Evolutionary conservation across 1,284 basidiomycete genomes (phyloP), one percentile per base, ranked within the genome.

Genomic region (Boletus sp.): DNA sequence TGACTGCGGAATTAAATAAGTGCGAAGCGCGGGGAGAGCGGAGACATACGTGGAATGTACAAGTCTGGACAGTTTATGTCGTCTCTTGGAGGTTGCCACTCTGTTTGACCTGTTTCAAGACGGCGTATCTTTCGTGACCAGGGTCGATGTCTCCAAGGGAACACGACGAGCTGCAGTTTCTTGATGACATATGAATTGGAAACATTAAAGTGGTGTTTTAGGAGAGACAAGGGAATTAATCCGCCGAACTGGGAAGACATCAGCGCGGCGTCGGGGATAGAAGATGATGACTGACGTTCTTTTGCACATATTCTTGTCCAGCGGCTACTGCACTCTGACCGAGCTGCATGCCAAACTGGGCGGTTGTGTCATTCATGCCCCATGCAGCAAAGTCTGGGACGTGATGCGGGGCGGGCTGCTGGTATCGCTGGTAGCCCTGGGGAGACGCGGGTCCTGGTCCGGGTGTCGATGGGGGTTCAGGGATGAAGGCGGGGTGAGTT

Each of bases 201-300:
- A 16, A 99, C 97, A 72, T 98, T 95, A 77, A 98, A 98, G 68
- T 94, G 91, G 69, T 95, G 90, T 72, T 98, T 98, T 58, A 98
- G 80, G 42, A 88, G 81, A 16, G 86, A 81, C 18, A 89, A 76
- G 2, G 93, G 94, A 61, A 91, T 79, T 54, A 93, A 80, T 11
- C 89, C 84, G 15, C 89, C 89, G 65, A 96, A 88, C 93, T 96
- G 60, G 48, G 44, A 39, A 35, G 27, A 22, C 36, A 51, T 53
- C 27, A 58, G 51, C 46, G 51, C 48, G 36, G 18, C 24, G 31
- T 29, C 6, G 35, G 29, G 29, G 29, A 9, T 24, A 56, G 43
- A 35, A 60, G 41, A 44, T 20, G 52, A 3, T 0, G 20, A 79
- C 88, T 62, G 65, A 95, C 92, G 73, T 98, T 98, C 76, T 90